Percentiles rank a stretch among this genome's conserved stretches.
phyloP scores from a whole-genome alignment of 129 eudicot genomes.

The Centaurea solstitialis region DNA sequence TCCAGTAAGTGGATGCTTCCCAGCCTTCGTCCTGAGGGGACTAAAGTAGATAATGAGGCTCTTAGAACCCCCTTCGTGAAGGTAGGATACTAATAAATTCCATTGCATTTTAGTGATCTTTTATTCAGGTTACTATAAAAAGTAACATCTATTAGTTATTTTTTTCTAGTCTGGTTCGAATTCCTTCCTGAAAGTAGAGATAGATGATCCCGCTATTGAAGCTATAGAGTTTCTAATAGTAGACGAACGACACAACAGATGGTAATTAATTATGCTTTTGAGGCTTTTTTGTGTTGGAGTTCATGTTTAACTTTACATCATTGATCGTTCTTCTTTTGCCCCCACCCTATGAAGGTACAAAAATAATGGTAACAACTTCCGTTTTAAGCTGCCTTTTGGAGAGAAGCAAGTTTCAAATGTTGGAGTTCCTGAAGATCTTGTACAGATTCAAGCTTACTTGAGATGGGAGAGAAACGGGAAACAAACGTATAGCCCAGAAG shows the following conservation, averaged over 20 bases:
- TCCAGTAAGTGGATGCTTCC: slow-evolving; percentile 77
- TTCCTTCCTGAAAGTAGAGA: slow-evolving; percentile 69
- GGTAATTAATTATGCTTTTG: slow-evolving; percentile 40
- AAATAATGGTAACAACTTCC: slow-evolving; percentile 74
- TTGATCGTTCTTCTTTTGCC: background rate
- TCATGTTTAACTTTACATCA: background rate
- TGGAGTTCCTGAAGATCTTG: slow-evolving; percentile 89
- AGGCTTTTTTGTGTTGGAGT: slow-evolving; percentile 8
- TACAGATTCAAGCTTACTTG: slow-evolving; percentile 89
- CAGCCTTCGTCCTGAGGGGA: slow-evolving; percentile 62
- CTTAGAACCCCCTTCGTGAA: slow-evolving; percentile 76
- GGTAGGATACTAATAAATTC: slow-evolving; percentile 42
- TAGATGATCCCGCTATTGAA: slow-evolving; percentile 78
- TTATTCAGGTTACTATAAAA: slow-evolving; percentile 7
- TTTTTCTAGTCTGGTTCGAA: slow-evolving; percentile 61
- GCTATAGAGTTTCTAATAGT: slow-evolving; percentile 83
- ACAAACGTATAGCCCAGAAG: slow-evolving; percentile 84
- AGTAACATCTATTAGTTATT: slow-evolving; percentile 4
- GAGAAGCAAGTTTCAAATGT: slow-evolving; percentile 39
- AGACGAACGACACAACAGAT: slow-evolving; percentile 79
- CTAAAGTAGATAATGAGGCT: slow-evolving; percentile 68
- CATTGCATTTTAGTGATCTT: background rate
- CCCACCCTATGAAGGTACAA: slow-evolving; percentile 56
- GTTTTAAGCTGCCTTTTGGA: slow-evolving; percentile 47
- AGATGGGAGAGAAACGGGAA: slow-evolving; percentile 99